phyloP scores from a whole-genome alignment of 257 asterid genomes.

The Plantago major region DNA sequence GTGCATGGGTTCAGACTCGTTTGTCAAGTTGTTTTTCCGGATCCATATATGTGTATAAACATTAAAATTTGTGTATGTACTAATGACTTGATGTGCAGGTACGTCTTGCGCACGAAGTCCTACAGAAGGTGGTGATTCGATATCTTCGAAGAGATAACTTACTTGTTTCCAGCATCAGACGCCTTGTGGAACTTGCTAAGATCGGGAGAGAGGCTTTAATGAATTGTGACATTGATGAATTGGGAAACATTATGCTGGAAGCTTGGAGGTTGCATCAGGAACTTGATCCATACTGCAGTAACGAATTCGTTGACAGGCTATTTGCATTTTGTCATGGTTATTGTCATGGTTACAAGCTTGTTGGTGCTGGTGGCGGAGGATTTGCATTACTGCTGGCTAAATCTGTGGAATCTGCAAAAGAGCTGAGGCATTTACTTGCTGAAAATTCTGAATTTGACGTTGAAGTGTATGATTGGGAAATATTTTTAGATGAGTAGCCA shows the following conservation, averaged over 20 bases:
- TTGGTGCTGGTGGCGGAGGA: constrained; percentile 99
- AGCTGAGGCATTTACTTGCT: constrained; percentile 40
- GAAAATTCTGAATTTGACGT: constrained; percentile 50
- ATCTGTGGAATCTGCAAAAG: constrained; percentile 55
- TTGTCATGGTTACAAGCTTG: constrained; percentile 86
- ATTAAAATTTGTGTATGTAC: background rate
- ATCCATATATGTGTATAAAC: too few relatives aligned
- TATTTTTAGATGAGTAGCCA: constrained; percentile 38
- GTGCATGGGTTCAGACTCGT: too few relatives aligned
- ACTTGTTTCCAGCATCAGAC: constrained; percentile 84
- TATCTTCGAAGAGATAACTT: constrained; percentile 86
- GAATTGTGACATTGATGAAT: constrained; percentile 69
- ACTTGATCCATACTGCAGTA: constrained; percentile 96
- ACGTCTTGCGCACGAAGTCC: constrained; percentile 88
- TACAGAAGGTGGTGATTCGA: constrained; percentile 89
- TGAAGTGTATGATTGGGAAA: constrained; percentile 66
- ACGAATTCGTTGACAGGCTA: constrained; percentile 69
- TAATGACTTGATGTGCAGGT: constrained; percentile 44
- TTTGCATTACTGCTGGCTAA: constrained; percentile 79
- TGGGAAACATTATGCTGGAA: constrained; percentile 73
- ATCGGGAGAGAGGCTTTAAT: constrained; percentile 85
- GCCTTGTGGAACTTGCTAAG: constrained; percentile 83
- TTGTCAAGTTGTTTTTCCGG: too few relatives aligned
- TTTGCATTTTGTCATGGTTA: constrained; percentile 57
- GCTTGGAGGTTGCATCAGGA: constrained; percentile 98